Conservation (phyloP, 2,329 filamentous ascomycete genomes). For the Ascomycota sp. region DNA sequence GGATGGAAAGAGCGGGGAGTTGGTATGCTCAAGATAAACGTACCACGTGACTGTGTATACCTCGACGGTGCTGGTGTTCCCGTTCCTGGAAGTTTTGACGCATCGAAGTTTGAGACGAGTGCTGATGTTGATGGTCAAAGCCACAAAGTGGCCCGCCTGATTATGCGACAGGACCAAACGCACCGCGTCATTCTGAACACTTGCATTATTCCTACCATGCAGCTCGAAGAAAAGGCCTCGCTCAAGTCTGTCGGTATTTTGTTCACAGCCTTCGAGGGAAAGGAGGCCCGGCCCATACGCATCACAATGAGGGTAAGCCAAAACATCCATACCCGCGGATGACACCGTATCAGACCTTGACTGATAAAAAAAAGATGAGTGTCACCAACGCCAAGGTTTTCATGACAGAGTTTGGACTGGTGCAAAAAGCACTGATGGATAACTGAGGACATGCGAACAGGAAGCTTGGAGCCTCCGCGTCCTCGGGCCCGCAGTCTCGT, state of each 20-base stretch:
- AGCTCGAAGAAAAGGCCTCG: conserved; percentile 56
- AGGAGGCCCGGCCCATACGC: conserved; percentile 31
- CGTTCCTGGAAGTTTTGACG: conserved; percentile 34
- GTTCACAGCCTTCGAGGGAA: conserved; percentile 41
- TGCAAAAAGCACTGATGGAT: conserved; percentile 32
- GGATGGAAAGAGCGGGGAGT: conserved; percentile 82
- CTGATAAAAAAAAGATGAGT: conserved; percentile 23
- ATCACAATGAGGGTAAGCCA: conserved; percentile 38
- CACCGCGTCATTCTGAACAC: conserved; percentile 76
- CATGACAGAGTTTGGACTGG: conserved; percentile 24
- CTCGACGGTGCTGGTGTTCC: conserved; percentile 29
- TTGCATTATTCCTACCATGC: conserved; percentile 56
- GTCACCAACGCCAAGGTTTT: conserved; percentile 31
- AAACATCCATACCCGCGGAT: not conserved
- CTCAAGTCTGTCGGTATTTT: conserved; percentile 50
- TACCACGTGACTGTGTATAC: conserved; percentile 34
- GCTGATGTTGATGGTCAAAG: conserved; percentile 9
- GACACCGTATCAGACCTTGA: not conserved
- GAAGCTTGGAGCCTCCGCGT: too few species aligned
- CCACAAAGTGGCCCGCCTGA: conserved; percentile 44
- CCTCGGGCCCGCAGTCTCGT: too few species aligned
- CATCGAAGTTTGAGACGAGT: conserved; percentile 27
- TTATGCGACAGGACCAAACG: conserved; percentile 83
- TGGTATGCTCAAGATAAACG: conserved; percentile 72
- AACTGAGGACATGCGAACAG: too few species aligned